Base-by-base conservation (phyloP, 306 rosid species). In the Malus sieversii region DNA sequence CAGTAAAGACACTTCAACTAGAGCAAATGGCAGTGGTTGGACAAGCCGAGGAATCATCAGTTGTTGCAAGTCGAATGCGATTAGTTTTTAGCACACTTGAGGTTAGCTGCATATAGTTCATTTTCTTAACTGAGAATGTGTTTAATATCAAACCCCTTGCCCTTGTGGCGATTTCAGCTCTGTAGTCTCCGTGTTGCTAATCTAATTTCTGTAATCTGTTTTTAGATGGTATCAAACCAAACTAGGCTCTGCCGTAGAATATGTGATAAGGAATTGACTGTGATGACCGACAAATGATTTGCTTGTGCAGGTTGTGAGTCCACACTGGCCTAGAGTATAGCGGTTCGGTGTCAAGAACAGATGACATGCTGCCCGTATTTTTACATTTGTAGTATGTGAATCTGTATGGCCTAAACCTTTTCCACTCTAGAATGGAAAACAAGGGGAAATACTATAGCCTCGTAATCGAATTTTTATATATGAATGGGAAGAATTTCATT, bases 11-110 rank as follows among this genome's bases (percentile, higher is more conserved):
- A 74, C 97, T 95, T 84, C 99, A 95, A 79, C 88, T 95, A 15
- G 99, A 95, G 86, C 99, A 95, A 80, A 84, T 89, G 83, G 99
- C 96, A 22, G 97, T 95, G 74, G 86, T 84, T 81, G 99, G 96
- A 48, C 78, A 82, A 77, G 96, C 97, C 5, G 99, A 92, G 90
- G 87, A 85, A 76, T 96, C 97, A 8, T 92, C 99, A 11, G 84
- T 92, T 76, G 99, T 95, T 77, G 99, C 99, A 35, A 85, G 97
- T 81, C 83, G 97, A 80, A 95, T 95, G 99, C 89, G 73, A 76
- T 76, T 92, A 70, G 92, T 92, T 65, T 95, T 95, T 62, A 90
- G 91, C 88, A 92, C 99, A 19, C 99, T 95, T 9, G 99, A 95
- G 97, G 99, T 95, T 79, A 80, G 90, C 70, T 70, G 15, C 18